A percentile compares a stretch with the other conserved stretches of the same genome.
Conservation (phyloP, 2,329 filamentous ascomycete species). For the Pseudogymnoascus sp. region DNA sequence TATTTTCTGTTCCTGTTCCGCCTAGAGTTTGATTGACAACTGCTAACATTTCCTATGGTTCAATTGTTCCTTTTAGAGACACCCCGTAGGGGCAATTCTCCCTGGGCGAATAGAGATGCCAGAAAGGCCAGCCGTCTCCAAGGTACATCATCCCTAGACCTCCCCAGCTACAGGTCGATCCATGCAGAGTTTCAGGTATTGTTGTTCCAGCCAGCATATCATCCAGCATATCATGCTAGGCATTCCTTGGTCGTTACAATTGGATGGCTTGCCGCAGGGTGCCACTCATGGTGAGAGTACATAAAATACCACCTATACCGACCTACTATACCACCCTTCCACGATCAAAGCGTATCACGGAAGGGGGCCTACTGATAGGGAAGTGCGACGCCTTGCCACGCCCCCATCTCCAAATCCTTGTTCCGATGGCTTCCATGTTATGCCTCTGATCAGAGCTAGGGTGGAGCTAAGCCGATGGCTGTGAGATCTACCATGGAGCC, state of each 20-base stretch:
- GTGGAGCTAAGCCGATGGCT: not conserved
- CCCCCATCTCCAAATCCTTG: slow-evolving; percentile 2
- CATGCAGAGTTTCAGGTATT: slow-evolving; percentile 10
- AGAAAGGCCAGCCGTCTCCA: slow-evolving; percentile 16
- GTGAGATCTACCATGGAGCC: slow-evolving; percentile 3
- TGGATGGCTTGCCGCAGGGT: slow-evolving; percentile 10
- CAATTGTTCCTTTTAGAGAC: not conserved
- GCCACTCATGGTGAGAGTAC: not conserved
- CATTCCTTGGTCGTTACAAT: slow-evolving; percentile 8
- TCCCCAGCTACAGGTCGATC: slow-evolving; percentile 21
- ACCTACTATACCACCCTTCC: not conserved
- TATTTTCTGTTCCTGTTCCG: not conserved
- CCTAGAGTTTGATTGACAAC: not conserved
- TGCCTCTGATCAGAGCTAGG: not conserved
- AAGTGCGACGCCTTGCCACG: slow-evolving; percentile 5
- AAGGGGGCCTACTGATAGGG: not conserved
- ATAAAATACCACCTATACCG: not conserved
- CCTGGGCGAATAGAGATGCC: not conserved
- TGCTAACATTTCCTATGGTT: not conserved
- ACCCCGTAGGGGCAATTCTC: not conserved
- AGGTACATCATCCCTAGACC: slow-evolving; percentile 19
- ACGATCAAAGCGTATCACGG: not conserved
- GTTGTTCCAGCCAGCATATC: slow-evolving; percentile 5
- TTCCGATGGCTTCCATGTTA: slow-evolving; percentile 6
- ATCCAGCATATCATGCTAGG: not conserved